Evolutionary conservation across 352 stramenopile species (phyloP).

Genomic region (Thalassiosira allenii): DNA sequence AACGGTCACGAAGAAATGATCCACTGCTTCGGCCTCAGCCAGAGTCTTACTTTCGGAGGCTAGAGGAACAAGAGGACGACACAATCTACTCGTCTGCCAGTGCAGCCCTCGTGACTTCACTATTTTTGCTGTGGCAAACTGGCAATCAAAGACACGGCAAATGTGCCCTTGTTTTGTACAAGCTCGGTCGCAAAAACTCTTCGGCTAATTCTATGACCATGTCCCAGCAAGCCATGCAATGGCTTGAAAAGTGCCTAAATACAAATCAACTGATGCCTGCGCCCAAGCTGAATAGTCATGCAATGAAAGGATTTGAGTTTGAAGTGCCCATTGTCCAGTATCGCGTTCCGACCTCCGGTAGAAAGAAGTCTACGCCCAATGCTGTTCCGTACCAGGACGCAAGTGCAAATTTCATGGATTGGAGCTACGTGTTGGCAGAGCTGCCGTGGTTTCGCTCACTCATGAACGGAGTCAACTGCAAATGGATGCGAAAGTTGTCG

Average conservation of each 20-base stretch:
- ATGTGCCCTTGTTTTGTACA: conserved; percentile 19
- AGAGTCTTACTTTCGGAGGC: conserved; percentile 47
- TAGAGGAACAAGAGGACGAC: conserved; percentile 47
- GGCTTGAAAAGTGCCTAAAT: conserved; percentile 40
- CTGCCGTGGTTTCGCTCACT: conserved; percentile 39
- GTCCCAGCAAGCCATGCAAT: conserved; percentile 39
- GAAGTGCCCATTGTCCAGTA: conserved; percentile 19
- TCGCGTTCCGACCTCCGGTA: no score
- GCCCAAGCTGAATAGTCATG: not conserved
- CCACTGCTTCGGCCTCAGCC: conserved; percentile 70
- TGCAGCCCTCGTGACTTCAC: conserved; percentile 2
- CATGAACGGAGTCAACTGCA: conserved; percentile 29
- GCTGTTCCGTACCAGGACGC: conserved; percentile 8
- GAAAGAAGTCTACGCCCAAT: no score
- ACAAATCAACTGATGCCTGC: conserved; percentile 2
- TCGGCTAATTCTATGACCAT: conserved; percentile 10
- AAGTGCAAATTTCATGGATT: conserved; percentile 32
- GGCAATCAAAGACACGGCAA: conserved; percentile 9
- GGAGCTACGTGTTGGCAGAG: conserved; percentile 38
- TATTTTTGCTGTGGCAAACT: conserved; percentile 31
- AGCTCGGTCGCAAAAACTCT: not conserved
- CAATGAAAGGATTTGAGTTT: conserved; percentile 19
- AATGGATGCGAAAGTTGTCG: conserved; percentile 26
- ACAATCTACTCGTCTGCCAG: conserved; percentile 1
- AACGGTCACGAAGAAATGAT: conserved; percentile 89